phyloP scores from a whole-genome alignment of 2,329 filamentous ascomycete species.

The Trichoderma sp. region DNA sequence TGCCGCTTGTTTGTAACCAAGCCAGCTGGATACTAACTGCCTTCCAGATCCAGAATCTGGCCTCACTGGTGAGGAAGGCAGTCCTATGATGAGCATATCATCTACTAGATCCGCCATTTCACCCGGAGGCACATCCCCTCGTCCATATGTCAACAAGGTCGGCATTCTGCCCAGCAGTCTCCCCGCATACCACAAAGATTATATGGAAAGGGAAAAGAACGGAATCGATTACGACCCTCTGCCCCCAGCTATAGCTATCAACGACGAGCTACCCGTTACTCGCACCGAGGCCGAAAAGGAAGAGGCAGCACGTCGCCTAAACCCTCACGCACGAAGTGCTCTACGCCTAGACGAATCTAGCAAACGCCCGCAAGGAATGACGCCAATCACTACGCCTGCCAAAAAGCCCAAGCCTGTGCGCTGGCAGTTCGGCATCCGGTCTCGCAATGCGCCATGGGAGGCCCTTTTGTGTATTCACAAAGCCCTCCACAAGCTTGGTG shows the following conservation, averaged over 20 bases:
- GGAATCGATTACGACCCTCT: conserved; percentile 43
- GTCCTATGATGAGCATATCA: conserved; percentile 53
- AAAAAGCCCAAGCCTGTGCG: conserved; percentile 79
- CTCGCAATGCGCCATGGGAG: conserved; percentile 88
- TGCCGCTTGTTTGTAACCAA: conserved; percentile 25
- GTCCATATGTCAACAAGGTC: conserved; percentile 75
- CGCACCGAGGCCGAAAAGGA: conserved; percentile 73
- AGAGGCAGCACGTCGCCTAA: conserved; percentile 74
- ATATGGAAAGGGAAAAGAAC: conserved; percentile 69
- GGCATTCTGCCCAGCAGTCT: conserved; percentile 88
- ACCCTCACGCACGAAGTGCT: conserved; percentile 75
- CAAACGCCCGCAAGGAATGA: conserved; percentile 60
- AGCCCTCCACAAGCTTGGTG: conserved; percentile 80
- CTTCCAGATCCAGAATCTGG: conserved; percentile 31
- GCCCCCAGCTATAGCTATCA: conserved; percentile 41
- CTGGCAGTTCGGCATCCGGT: conserved; percentile 98
- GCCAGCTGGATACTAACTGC: conserved; percentile 31
- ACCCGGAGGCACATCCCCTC: conserved; percentile 45
- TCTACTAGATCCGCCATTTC: conserved; percentile 54
- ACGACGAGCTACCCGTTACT: conserved; percentile 48
- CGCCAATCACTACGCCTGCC: conserved; percentile 53
- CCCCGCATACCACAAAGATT: conserved; percentile 85
- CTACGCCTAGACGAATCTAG: conserved; percentile 63
- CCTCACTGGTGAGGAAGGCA: conserved; percentile 40
- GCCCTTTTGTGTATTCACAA: conserved; percentile 95